These are phyloP conservation scores for Saccharata proteae DNA, from an alignment of 2,329 filamentous ascomycete species.

Conservation along the genomic window DNA sequence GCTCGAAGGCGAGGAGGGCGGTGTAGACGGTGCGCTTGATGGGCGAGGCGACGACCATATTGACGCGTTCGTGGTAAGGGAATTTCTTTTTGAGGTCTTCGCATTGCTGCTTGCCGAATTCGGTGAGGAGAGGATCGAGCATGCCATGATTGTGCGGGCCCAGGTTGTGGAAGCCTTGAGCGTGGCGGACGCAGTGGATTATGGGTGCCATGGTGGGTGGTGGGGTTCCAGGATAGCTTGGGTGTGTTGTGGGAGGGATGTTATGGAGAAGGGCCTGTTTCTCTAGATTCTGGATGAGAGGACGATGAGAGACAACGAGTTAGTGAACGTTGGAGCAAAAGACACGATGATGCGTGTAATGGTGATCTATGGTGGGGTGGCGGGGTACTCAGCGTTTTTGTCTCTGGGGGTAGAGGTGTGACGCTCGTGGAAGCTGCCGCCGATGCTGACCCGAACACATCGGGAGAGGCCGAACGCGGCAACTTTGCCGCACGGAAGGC, in stretches of 20 bases:
- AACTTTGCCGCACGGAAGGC: no score
- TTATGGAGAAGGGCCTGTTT: neutral
- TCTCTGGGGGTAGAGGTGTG: no score
- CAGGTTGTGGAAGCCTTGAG: slow-evolving; percentile 71
- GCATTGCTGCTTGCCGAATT: slow-evolving; percentile 57
- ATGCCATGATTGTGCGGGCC: slow-evolving; percentile 54
- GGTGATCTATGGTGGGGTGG: no score
- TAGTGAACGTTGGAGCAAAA: no score
- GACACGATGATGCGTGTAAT: no score
- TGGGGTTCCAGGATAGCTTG: neutral
- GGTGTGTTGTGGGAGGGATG: neutral
- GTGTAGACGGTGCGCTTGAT: slow-evolving; percentile 69
- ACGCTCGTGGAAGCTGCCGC: no score
- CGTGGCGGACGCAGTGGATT: slow-evolving; percentile 61
- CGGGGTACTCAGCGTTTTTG: no score
- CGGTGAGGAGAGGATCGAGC: slow-evolving; percentile 64
- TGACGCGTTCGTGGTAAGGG: slow-evolving; percentile 44
- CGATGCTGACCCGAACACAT: no score
- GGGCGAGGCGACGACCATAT: slow-evolving; percentile 64
- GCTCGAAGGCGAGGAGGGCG: slow-evolving; percentile 53
- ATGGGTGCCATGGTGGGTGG: slow-evolving; percentile 17
- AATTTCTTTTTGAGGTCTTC: slow-evolving; percentile 42
- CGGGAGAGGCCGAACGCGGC: no score
- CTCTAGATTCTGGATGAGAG: neutral
- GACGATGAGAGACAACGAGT: no score